Conservation (phyloP, 1,284 basidiomycete species). For the Leccinum angustisporum region DNA sequence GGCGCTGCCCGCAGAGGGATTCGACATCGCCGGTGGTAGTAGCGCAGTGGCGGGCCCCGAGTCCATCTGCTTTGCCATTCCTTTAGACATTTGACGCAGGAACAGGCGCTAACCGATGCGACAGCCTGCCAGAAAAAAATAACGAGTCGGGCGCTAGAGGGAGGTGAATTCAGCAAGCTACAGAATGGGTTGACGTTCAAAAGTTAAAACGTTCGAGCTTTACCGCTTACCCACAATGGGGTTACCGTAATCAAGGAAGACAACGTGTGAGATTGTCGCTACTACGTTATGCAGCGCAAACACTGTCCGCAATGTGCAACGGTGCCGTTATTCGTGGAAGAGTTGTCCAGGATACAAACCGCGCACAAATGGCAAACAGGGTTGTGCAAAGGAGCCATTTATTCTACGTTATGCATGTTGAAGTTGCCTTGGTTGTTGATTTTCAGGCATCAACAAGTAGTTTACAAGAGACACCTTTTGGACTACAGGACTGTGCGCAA, state of each 20-base stretch:
- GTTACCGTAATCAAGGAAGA: not conserved
- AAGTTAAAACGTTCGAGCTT: not conserved
- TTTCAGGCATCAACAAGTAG: slow-evolving; percentile 8
- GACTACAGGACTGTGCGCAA: slow-evolving; percentile 1
- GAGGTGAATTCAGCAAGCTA: not conserved
- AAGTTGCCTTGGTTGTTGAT: not conserved
- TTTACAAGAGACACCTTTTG: slow-evolving; percentile 21
- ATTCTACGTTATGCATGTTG: not conserved
- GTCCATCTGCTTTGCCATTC: slow-evolving; percentile 31
- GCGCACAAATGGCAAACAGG: not conserved
- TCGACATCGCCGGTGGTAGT: slow-evolving; percentile 43
- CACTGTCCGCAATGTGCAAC: not conserved
- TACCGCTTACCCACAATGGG: slow-evolving; percentile 4
- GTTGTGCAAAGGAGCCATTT: not conserved
- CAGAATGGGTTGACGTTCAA: slow-evolving; percentile 4
- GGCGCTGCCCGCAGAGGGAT: slow-evolving; percentile 61
- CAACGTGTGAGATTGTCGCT: not conserved
- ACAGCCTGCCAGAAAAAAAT: not conserved
- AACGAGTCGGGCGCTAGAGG: not conserved
- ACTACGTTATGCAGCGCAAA: not conserved
- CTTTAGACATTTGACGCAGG: slow-evolving; percentile 26
- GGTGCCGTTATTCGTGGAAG: not conserved
- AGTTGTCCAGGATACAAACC: not conserved
- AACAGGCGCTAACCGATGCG: not conserved
- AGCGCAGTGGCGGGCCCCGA: not conserved